Evolutionary conservation across 2,329 filamentous ascomycete species (phyloP).

Genomic region (Alternaria sp.): DNA sequence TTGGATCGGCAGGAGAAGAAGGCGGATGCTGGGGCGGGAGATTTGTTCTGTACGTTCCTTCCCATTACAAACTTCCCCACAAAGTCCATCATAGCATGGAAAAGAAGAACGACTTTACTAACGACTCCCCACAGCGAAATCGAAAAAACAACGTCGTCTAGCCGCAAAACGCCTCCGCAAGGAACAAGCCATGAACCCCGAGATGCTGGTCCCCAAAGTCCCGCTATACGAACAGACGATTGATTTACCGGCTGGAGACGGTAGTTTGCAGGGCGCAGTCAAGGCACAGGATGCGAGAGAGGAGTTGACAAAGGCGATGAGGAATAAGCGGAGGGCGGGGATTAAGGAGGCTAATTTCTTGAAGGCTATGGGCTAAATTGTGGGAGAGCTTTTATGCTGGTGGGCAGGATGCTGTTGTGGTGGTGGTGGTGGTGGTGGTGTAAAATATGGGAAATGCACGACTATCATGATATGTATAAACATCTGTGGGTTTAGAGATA

Average conservation of each 20-base stretch:
- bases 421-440: background rate
- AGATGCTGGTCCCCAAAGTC: slow-evolving; percentile 67
- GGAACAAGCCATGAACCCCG: slow-evolving; percentile 69
- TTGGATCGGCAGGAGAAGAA: slow-evolving; percentile 66
- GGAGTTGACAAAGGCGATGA: slow-evolving; percentile 73
- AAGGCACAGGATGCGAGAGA: slow-evolving; percentile 60
- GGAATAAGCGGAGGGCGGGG: slow-evolving; percentile 73
- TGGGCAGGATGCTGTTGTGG: background rate
- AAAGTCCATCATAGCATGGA: background rate
- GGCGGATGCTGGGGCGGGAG: slow-evolving; percentile 64
- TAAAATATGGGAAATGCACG: background rate
- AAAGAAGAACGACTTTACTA: background rate
- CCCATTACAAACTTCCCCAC: background rate
- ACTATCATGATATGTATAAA: background rate
- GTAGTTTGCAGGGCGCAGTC: slow-evolving; percentile 54
- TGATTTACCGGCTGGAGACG: slow-evolving; percentile 67
- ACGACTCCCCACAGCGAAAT: slow-evolving; percentile 62
- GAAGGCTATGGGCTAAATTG: slow-evolving; percentile 68
- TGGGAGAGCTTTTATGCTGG: background rate
- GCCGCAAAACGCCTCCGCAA: slow-evolving; percentile 71
- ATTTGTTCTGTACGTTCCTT: slow-evolving; percentile 75
- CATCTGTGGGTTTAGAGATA: background rate
- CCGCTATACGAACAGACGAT: slow-evolving; percentile 79
- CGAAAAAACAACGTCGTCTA: slow-evolving; percentile 77
- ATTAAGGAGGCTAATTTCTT: slow-evolving; percentile 90